phyloP scores from a whole-genome alignment of 2,329 filamentous ascomycete genomes.

The Fusarium pseudocircinatum region DNA sequence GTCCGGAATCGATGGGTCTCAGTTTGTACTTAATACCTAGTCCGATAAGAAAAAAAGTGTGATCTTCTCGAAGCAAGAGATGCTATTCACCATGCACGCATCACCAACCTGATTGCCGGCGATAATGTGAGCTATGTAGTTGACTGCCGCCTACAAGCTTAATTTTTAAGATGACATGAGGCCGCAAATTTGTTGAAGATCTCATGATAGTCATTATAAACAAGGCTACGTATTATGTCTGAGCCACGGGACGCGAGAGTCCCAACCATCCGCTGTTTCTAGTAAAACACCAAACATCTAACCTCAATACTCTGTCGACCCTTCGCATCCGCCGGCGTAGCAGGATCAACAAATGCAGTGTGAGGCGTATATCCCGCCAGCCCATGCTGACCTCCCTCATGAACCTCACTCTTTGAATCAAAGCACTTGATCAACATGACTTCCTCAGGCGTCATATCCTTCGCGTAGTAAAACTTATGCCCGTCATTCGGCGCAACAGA shows the following conservation, averaged over 20 bases:
- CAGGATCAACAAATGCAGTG: constrained; percentile 40
- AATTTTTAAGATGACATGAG: too few relatives aligned
- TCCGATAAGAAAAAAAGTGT: not conserved
- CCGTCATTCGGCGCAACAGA: constrained; percentile 29
- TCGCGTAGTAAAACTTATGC: constrained; percentile 41
- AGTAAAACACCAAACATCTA: constrained; percentile 41
- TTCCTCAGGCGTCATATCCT: constrained; percentile 43
- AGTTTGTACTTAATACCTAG: not conserved
- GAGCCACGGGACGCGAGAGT: not conserved
- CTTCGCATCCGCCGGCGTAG: constrained; percentile 32
- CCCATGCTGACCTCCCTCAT: constrained; percentile 28
- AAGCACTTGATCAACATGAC: constrained; percentile 44
- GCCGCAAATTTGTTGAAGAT: accelerated
- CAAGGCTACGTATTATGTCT: not conserved
- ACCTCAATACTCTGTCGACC: constrained; percentile 42
- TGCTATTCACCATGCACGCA: not conserved
- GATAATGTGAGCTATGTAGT: not conserved
- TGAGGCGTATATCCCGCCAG: constrained; percentile 39
- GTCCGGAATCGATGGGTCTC: not conserved
- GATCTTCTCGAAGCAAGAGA: not conserved
- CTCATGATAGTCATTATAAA: not conserved
- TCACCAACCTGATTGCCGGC: not conserved
- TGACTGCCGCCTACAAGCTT: not conserved
- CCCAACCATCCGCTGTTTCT: not conserved
- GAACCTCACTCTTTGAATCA: constrained; percentile 40